A percentile compares a stretch with the other conserved stretches of the same genome.
phyloP scores from a whole-genome alignment of 768 basidiomycete species.

The Pulveroboletus sp. region DNA sequence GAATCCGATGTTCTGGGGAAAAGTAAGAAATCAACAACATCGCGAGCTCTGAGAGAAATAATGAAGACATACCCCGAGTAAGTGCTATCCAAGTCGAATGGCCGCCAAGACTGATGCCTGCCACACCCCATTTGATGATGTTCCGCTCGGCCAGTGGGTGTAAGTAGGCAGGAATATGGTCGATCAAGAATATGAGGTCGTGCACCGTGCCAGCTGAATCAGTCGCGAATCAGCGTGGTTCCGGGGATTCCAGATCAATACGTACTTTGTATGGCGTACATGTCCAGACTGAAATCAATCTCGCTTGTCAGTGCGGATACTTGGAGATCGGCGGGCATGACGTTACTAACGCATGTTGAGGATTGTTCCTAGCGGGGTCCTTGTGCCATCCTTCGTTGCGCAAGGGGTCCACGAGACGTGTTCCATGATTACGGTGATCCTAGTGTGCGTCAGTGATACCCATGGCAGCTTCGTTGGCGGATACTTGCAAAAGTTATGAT shows the following conservation, averaged over 20 bases:
- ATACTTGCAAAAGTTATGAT: slow-evolving; percentile 27
- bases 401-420: slow-evolving; percentile 21
- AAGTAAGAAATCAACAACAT: background rate
- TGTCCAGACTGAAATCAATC: slow-evolving; percentile 20
- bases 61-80: slow-evolving; percentile 35
- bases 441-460: slow-evolving; percentile 4
- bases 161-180: slow-evolving; percentile 70
- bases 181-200: slow-evolving; percentile 79
- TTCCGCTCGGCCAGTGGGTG: slow-evolving; percentile 62
- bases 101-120: slow-evolving; percentile 80
- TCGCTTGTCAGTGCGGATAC: slow-evolving; percentile 1
- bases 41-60: background rate
- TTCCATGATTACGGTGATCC: slow-evolving; percentile 34
- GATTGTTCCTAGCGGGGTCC: slow-evolving; percentile 22
- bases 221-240: background rate
- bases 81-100: slow-evolving; percentile 78
- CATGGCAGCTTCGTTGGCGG: background rate
- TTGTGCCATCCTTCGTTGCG: slow-evolving; percentile 26
- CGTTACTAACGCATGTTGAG: slow-evolving; percentile 28
- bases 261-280: slow-evolving; percentile 33
- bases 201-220: slow-evolving; percentile 53
- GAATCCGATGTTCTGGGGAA: slow-evolving; percentile 42
- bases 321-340: background rate
- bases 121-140: slow-evolving; percentile 65
- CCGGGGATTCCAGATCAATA: background rate